Evolutionary conservation across 768 basidiomycete genomes (phyloP).

Genomic region (Rhodotorula kratochvilovae): DNA sequence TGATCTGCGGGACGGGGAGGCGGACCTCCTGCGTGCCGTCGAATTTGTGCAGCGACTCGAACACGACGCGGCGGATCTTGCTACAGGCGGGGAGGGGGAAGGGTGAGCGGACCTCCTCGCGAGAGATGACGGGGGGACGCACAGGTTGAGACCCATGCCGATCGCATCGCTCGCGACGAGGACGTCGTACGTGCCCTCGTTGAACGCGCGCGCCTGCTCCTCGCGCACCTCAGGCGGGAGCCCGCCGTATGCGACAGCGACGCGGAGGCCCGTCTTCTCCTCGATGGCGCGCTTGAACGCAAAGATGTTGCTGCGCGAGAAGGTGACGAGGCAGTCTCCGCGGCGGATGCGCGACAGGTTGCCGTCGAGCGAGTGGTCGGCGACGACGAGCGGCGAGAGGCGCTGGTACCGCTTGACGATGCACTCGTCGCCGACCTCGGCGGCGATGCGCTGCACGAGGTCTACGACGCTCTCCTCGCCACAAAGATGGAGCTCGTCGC

Average conservation of each 20-base stretch:
- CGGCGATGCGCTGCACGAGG: slow-evolving; percentile 65
- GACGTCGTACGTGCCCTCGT: slow-evolving; percentile 78
- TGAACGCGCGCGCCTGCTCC: slow-evolving; percentile 89
- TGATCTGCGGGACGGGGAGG: slow-evolving; percentile 71
- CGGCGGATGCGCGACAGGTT: slow-evolving; percentile 61
- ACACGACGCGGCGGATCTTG: slow-evolving; percentile 84
- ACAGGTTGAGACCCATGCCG: slow-evolving; percentile 97
- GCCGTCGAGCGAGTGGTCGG: slow-evolving; percentile 60
- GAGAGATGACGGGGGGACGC: slow-evolving; percentile 45
- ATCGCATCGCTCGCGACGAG: slow-evolving; percentile 91
- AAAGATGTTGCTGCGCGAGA: slow-evolving; percentile 72
- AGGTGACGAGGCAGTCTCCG: slow-evolving; percentile 89
- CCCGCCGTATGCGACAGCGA: slow-evolving; percentile 88
- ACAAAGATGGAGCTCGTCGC: slow-evolving; percentile 84
- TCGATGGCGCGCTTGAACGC: slow-evolving; percentile 69
- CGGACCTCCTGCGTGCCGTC: slow-evolving; percentile 52
- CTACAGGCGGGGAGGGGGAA: slow-evolving; percentile 50
- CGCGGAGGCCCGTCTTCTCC: slow-evolving; percentile 63
- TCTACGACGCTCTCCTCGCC: slow-evolving; percentile 90
- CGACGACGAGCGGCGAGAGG: slow-evolving; percentile 73
- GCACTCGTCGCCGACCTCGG: slow-evolving; percentile 74
- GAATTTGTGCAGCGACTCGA: slow-evolving; percentile 65
- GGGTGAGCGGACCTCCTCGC: too few relatives aligned
- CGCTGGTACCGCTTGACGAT: slow-evolving; percentile 77
- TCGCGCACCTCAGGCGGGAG: slow-evolving; percentile 86